A percentile compares a stretch with the other conserved stretches of the same genome.
These are phyloP conservation scores for Linnemannia exigua DNA, from an alignment of 192 early-diverging fungal genomes.

Conservation along the genomic window DNA sequence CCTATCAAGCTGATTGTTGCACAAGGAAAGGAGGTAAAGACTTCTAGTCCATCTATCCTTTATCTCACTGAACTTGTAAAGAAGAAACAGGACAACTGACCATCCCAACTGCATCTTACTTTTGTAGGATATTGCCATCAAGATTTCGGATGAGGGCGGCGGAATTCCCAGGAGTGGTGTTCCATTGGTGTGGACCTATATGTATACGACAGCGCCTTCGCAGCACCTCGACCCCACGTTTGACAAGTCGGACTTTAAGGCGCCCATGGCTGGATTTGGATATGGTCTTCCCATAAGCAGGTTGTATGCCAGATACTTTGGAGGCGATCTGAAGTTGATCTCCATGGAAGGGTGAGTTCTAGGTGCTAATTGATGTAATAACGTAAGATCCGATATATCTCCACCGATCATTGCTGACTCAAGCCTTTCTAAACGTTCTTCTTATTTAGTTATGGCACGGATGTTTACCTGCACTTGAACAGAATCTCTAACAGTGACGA, in stretches of 20 bases:
- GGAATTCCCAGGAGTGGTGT: conserved; percentile 92
- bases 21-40: conserved; percentile 78
- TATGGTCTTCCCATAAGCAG: conserved; percentile 95
- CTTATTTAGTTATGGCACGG: conserved; percentile 82
- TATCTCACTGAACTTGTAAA: not conserved
- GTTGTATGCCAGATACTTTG: conserved; percentile 96
- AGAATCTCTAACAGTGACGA: conserved; percentile 92
- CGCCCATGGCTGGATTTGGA: conserved; percentile 90
- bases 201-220: conserved; percentile 87
- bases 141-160: conserved; percentile 95
- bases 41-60: not conserved
- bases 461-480: conserved; percentile 95
- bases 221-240: conserved; percentile 78
- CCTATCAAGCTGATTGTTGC: conserved; percentile 95
- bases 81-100: no score
- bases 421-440: not conserved
- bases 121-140: conserved; percentile 92
- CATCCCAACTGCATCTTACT: not conserved
- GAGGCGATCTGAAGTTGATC: conserved; percentile 93
- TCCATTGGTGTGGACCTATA: conserved; percentile 95
- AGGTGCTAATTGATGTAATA: not conserved
- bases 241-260: conserved; percentile 83
- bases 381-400: not conserved
- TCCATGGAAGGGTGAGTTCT: conserved; percentile 89
- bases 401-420: conserved; percentile 5